Percentiles rank a stretch among this genome's conserved stretches.
phyloP scores from a whole-genome alignment of 768 basidiomycete species.

The Fomitopsis serialis region DNA sequence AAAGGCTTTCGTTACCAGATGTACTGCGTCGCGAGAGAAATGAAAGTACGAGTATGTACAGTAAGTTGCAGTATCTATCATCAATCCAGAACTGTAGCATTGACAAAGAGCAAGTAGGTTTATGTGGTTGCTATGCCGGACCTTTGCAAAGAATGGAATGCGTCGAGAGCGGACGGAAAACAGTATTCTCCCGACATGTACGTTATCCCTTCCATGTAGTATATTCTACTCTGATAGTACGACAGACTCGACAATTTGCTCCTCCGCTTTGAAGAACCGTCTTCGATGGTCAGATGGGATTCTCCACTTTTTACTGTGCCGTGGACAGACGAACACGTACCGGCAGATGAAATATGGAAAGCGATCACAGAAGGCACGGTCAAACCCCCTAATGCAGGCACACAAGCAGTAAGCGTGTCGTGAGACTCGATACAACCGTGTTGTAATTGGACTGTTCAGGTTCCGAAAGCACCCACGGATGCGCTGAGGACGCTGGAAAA shows the following conservation, averaged over 20 bases:
- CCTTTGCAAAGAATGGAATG: constrained; percentile 75
- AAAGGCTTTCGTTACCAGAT: constrained; percentile 98
- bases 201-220: constrained; percentile 3
- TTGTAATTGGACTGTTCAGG: constrained; percentile 34
- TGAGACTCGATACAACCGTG: neutral
- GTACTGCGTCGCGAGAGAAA: constrained; percentile 91
- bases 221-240: constrained; percentile 10
- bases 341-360: constrained; percentile 71
- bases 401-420: constrained; percentile 50
- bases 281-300: constrained; percentile 99
- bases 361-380: constrained; percentile 74
- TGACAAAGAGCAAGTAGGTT: constrained; percentile 41
- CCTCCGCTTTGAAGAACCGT: constrained; percentile 90
- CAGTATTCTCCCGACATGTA: constrained; percentile 74
- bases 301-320: constrained; percentile 86
- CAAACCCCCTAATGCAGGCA: constrained; percentile 86
- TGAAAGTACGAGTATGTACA: constrained; percentile 80
- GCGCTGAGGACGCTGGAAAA: constrained; percentile 84
- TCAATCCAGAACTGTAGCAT: neutral
- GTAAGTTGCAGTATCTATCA: constrained; percentile 45
- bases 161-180: constrained; percentile 36
- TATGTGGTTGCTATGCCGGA: constrained; percentile 74
- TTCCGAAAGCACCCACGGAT: constrained; percentile 79
- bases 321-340: constrained; percentile 65
- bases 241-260: constrained; percentile 80